These are phyloP conservation scores for Chytridium lagenaria DNA, from an alignment of 371 early-diverging fungal species.

Conservation along the genomic window DNA sequence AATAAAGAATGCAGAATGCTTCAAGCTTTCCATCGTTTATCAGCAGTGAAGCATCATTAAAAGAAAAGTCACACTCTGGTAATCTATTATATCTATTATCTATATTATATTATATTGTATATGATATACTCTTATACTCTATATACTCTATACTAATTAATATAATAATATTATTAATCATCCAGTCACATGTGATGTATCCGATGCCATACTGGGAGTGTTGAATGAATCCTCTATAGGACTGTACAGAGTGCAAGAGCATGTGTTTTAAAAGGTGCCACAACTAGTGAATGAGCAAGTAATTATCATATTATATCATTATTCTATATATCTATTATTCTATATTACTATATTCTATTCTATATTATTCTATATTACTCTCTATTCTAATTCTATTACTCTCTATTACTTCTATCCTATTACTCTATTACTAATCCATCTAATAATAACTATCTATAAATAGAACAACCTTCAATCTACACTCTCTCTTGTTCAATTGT, in stretches of 20 bases:
- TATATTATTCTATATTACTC: no score
- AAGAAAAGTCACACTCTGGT: slow-evolving; percentile 1
- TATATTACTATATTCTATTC: no score
- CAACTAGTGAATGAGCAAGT: slow-evolving; percentile 41
- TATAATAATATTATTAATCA: no score
- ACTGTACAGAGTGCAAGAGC: slow-evolving; percentile 51
- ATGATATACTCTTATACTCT: no score
- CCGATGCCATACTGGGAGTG: slow-evolving; percentile 33
- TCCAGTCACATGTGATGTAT: slow-evolving; percentile 34
- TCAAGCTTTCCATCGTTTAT: not conserved
- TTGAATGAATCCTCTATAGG: slow-evolving; percentile 51
- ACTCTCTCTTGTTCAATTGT: not conserved
- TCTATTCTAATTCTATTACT: no score
- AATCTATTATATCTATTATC: not conserved
- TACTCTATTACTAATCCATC: no score
- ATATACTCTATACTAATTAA: no score
- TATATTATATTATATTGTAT: no score
- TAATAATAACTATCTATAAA: not conserved
- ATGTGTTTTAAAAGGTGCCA: slow-evolving; percentile 46
- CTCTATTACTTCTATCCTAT: no score
- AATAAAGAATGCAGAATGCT: no score
- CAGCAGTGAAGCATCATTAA: not conserved
- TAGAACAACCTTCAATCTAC: not conserved
- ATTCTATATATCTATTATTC: no score
- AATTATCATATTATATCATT: no score